Conservation (phyloP, 345 rosid species). For the Geranium brycei region DNA sequence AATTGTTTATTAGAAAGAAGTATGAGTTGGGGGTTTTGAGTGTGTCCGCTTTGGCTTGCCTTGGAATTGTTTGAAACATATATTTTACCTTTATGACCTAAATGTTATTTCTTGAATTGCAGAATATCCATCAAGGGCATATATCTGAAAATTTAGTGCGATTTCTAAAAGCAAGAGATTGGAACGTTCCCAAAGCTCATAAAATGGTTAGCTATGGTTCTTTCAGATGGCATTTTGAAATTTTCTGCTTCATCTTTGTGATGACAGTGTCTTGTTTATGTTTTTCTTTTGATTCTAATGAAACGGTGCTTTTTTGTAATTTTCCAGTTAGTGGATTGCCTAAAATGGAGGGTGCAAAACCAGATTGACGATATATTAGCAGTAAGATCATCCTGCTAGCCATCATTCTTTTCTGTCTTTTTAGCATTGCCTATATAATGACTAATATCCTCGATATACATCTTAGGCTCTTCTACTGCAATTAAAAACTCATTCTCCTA, state of each 20-base stretch:
- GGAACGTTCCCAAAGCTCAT: constrained; percentile 59
- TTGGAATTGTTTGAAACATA: no score
- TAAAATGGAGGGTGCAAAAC: constrained; percentile 80
- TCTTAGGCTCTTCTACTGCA: no score
- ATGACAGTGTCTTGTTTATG: background rate
- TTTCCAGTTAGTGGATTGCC: constrained; percentile 68
- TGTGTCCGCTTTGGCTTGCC: background rate
- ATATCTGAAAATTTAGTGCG: constrained; percentile 44
- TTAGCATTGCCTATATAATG: no score
- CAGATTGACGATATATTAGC: constrained; percentile 64
- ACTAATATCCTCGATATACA: no score
- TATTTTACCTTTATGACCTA: no score
- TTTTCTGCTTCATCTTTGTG: no score
- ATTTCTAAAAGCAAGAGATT: constrained; percentile 61
- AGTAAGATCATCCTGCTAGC: constrained; percentile 29
- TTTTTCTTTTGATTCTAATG: background rate
- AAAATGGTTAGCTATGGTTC: constrained; percentile 37
- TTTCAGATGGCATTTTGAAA: background rate
- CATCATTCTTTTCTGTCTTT: no score
- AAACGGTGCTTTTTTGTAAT: background rate
- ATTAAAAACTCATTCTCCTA: no score
- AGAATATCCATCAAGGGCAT: constrained; percentile 69
- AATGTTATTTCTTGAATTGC: constrained; percentile 9
- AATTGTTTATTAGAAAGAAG: no score
- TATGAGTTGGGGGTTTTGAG: background rate